These are phyloP conservation scores for Cladosporium sphaerospermum DNA, from an alignment of 2,329 filamentous ascomycete genomes.

Conservation along the genomic window DNA sequence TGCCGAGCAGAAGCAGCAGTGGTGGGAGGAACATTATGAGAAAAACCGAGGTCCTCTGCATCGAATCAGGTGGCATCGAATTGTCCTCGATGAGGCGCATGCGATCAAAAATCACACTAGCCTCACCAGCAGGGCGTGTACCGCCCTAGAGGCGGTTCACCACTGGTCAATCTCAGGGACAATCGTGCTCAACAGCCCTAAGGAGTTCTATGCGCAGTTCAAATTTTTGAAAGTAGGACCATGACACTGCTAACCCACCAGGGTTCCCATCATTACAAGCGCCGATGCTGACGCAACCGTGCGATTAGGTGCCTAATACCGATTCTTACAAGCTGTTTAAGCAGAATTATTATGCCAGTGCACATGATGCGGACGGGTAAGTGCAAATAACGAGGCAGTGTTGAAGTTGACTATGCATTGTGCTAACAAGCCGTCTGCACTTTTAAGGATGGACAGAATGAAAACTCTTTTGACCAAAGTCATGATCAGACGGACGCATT, in stretches of 20 bases:
- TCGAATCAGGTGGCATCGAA: constrained; percentile 59
- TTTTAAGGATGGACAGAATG: constrained; percentile 27
- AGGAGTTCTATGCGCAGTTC: constrained; percentile 72
- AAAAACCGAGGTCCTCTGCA: constrained; percentile 34
- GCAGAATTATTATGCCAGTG: constrained; percentile 34
- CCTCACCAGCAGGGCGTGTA: constrained; percentile 64
- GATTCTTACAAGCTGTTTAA: constrained; percentile 35
- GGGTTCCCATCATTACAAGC: too few relatives aligned
- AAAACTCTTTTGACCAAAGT: constrained; percentile 36
- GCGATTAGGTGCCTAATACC: constrained; percentile 15
- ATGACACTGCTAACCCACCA: too few relatives aligned
- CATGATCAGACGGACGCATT: constrained; percentile 52
- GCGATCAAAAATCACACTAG: constrained; percentile 67
- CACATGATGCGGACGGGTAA: constrained; percentile 23
- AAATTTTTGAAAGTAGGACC: constrained; percentile 58
- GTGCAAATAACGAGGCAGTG: too few relatives aligned
- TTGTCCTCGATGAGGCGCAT: constrained; percentile 81
- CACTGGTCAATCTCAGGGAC: constrained; percentile 74
- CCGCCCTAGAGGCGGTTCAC: constrained; percentile 60
- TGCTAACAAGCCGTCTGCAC: too few relatives aligned
- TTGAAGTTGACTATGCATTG: too few relatives aligned
- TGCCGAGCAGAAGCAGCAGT: constrained; percentile 35
- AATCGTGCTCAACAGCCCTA: constrained; percentile 57
- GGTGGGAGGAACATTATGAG: constrained; percentile 30
- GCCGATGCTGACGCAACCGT: too few relatives aligned